Evolutionary conservation across 176 grass and related monocot species (phyloP).

Genomic region (Carex parvula): DNA sequence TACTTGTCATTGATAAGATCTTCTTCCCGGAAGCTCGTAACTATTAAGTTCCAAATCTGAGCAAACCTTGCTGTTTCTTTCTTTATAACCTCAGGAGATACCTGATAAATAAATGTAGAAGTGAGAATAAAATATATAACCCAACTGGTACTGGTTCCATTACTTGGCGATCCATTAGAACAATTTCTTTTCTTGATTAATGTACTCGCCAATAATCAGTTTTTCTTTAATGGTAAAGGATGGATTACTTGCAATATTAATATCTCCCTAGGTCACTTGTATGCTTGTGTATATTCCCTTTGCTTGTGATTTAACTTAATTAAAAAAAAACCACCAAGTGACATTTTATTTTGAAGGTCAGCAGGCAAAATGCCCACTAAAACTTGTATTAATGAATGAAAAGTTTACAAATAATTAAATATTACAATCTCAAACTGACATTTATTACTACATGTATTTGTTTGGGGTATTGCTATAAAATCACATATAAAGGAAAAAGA

Average conservation of each 20-base stretch:
- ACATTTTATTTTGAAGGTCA: neutral
- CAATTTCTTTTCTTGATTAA: neutral
- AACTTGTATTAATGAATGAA: too few species aligned
- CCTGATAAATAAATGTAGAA: conserved; percentile 28
- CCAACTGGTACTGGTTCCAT: neutral
- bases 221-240: neutral
- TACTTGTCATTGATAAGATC: conserved; percentile 89
- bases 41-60: conserved; percentile 95
- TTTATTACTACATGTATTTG: neutral
- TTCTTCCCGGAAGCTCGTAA: conserved; percentile 87
- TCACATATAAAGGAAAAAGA: conserved; percentile 2
- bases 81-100: conserved; percentile 27
- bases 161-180: neutral
- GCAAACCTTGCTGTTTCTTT: conserved; percentile 89
- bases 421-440: neutral
- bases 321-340: neutral
- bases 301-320: neutral
- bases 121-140: conserved; percentile 16
- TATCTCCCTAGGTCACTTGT: too few species aligned
- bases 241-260: too few species aligned
- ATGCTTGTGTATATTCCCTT: too few species aligned
- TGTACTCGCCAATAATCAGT: neutral
- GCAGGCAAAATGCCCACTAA: too few species aligned
- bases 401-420: too few species aligned
- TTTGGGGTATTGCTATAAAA: neutral